These are phyloP conservation scores for Strobilomyces confusus DNA, from an alignment of 768 basidiomycete species.

Conservation along the genomic window DNA sequence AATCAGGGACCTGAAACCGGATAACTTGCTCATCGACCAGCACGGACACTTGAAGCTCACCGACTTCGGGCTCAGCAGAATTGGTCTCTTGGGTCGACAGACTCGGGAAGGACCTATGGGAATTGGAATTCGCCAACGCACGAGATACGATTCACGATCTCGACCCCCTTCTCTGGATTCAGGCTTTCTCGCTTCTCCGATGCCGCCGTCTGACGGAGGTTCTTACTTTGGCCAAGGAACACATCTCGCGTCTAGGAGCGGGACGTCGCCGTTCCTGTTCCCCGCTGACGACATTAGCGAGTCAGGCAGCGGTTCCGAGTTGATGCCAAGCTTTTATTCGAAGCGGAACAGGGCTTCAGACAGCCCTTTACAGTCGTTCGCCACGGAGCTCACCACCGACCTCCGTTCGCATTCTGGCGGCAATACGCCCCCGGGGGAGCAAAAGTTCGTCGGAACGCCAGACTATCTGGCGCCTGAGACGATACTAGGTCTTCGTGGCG, in stretches of 20 bases:
- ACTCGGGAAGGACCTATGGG: conserved; percentile 59
- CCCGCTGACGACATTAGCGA: conserved; percentile 81
- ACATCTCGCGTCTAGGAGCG: conserved; percentile 52
- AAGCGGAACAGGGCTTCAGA: conserved; percentile 53
- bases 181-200: conserved; percentile 72
- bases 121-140: conserved; percentile 48
- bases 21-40: conserved; percentile 95
- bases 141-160: conserved; percentile 63
- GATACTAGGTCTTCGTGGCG: conserved; percentile 91
- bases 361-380: conserved; percentile 84
- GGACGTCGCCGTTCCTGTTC: conserved; percentile 63
- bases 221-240: conserved; percentile 79
- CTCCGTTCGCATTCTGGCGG: conserved; percentile 64
- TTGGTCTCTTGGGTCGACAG: conserved; percentile 97
- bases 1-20: conserved; percentile 90
- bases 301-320: conserved; percentile 81
- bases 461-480: conserved; percentile 97
- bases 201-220: conserved; percentile 65
- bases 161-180: conserved; percentile 81
- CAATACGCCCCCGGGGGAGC: conserved; percentile 67
- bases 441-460: conserved; percentile 96
- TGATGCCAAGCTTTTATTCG: conserved; percentile 52
- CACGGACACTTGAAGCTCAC: conserved; percentile 97
- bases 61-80: conserved; percentile 94
- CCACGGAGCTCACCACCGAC: conserved; percentile 79